Base-by-base conservation (phyloP, 495 filamentous ascomycete genomes). In the Immersiella caudata region DNA sequence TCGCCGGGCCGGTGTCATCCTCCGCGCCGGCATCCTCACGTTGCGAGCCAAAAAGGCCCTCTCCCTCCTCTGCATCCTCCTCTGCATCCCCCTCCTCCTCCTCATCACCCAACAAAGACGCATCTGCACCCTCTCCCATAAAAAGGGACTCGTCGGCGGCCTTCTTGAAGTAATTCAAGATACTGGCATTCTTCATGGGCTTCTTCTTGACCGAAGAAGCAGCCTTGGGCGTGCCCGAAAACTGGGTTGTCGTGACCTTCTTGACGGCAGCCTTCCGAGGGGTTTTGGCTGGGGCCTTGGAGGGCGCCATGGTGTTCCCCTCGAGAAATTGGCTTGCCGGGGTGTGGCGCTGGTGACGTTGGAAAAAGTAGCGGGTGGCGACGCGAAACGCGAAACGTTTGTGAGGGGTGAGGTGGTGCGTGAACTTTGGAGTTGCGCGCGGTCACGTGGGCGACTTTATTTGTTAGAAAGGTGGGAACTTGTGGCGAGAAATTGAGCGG, bases 141-240 rank as follows among this genome's bases (percentile, higher is more conserved):
- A 79, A 79, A 2, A 79, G 68, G 35, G 55, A 55, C 27, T 79
- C 74, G 21, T 81, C 73, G 61, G 90, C 86, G 0, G 86, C 82
- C 76, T 93, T 95, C 79, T 92, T 89, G 79, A 95, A 95, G 75
- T 93, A 95, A 67, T 79, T 90, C 65, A 93, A 74, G 57, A 97
- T 96, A 69, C 89, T 96, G 12, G 80, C 82, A 76, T 95, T 96
- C 6, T 83, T 67, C 36, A 75, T 80, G 52, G 7, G 52, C 70
- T 67, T 57, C n/a, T 61, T 50, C 2, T 33, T 33, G 29, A 8
- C 29, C 29, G 29, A 33, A 33, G n/a, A n/a, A n/a, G 66, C 55
- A 6, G 65, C 51, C 21, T 51, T 46, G 40, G 40, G 40, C 40
- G 40, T 46, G 40, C 40, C 40, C 11, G 40, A 46, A 12, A 46